Evolutionary conservation across 2,329 filamentous ascomycete genomes (phyloP).

Genomic region (Phialophora chinensis): DNA sequence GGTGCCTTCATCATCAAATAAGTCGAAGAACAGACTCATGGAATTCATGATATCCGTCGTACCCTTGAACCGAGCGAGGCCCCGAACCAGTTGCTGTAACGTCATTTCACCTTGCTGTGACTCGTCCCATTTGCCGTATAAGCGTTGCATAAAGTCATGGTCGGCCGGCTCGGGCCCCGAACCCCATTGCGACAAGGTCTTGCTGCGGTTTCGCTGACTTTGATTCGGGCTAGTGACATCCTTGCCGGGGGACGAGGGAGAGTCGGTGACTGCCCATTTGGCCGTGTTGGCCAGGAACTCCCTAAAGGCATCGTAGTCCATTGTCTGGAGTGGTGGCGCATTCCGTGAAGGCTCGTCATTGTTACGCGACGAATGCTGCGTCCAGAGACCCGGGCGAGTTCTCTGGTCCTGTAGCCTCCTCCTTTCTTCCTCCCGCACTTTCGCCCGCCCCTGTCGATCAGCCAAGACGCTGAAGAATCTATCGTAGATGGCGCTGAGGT

Average conservation of each 20-base stretch:
- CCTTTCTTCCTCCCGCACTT: constrained; percentile 76
- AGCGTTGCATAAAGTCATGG: constrained; percentile 88
- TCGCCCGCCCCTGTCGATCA: constrained; percentile 83
- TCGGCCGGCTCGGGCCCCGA: constrained; percentile 75
- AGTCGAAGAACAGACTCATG: constrained; percentile 96
- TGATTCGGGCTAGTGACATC: constrained; percentile 41
- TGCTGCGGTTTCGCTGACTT: constrained; percentile 60
- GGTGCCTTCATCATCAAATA: constrained; percentile 92
- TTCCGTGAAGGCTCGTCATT: constrained; percentile 67
- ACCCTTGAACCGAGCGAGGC: constrained; percentile 88
- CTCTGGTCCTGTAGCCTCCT: constrained; percentile 69
- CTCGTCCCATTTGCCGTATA: constrained; percentile 88
- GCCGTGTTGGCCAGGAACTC: constrained; percentile 90
- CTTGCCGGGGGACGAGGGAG: constrained; percentile 64
- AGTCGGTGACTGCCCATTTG: constrained; percentile 91
- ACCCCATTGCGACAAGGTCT: constrained; percentile 62
- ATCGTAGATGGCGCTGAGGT: constrained; percentile 90
- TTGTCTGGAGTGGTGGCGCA: constrained; percentile 56
- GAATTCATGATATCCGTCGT: constrained; percentile 96
- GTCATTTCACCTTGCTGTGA: constrained; percentile 78
- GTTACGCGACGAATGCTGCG: constrained; percentile 32
- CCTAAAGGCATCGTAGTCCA: constrained; percentile 96
- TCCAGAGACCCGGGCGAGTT: constrained; percentile 33
- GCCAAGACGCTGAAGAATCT: constrained; percentile 92
- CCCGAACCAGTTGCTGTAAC: constrained; percentile 88